Evolutionary conservation across 805 yeast species (phyloP).

Genomic region (Metschnikowia colocasiae): DNA sequence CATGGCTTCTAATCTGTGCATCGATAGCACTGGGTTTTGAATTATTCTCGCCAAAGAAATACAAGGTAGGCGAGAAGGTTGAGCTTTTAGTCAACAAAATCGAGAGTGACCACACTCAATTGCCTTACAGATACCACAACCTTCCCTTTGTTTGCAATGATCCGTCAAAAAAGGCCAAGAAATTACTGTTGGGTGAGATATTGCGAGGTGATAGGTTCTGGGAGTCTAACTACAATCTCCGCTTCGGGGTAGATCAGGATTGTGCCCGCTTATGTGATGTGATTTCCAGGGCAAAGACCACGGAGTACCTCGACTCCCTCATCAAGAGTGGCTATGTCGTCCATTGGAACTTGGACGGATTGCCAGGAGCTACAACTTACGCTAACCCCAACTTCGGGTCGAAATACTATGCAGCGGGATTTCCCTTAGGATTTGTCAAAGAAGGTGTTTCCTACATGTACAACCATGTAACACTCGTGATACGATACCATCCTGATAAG

Average conservation of each 20-base stretch:
- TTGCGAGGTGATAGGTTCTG: conserved; percentile 77
- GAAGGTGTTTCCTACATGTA: conserved; percentile 58
- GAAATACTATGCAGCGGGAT: conserved; percentile 81
- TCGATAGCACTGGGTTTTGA: conserved; percentile 12
- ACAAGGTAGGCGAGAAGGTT: conserved; percentile 53
- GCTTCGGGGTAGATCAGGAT: conserved; percentile 59
- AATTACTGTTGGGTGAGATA: conserved; percentile 71
- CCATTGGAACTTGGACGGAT: conserved; percentile 79
- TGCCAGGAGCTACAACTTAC: conserved; percentile 87
- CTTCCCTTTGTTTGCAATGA: conserved; percentile 81
- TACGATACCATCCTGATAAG: conserved; percentile 57
- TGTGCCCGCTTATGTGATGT: conserved; percentile 70
- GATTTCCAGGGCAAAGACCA: conserved; percentile 47
- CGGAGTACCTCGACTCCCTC: conserved; percentile 55
- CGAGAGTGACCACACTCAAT: conserved; percentile 71
- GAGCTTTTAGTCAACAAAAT: conserved; percentile 72
- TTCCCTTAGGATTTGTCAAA: conserved; percentile 71
- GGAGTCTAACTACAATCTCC: conserved; percentile 66
- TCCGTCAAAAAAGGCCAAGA: conserved; percentile 42
- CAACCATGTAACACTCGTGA: conserved; percentile 78
- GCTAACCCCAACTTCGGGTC: conserved; percentile 52
- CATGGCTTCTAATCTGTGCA: conserved; percentile 6
- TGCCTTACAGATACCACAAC: conserved; percentile 74
- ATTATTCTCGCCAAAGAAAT: conserved; percentile 36
- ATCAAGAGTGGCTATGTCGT: conserved; percentile 69